Percentiles rank a stretch among this genome's conserved stretches.
Conservation (phyloP, 495 filamentous ascomycete genomes). For the Wilcoxina mikolae region DNA sequence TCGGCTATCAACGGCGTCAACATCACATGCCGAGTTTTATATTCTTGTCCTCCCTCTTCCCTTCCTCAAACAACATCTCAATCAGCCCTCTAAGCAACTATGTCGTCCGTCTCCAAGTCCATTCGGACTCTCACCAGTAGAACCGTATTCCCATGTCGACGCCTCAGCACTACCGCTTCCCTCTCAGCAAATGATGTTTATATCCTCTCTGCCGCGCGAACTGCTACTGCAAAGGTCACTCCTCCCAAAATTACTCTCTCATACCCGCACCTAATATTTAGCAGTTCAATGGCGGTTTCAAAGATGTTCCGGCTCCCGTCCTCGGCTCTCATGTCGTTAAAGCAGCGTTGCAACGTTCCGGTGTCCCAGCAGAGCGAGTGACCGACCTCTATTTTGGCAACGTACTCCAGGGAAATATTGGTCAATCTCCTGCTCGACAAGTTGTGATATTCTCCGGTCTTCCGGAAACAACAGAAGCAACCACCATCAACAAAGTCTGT, state of each 20-base stretch:
- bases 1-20: neutral
- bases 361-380: constrained; percentile 59
- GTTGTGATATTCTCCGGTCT: constrained; percentile 80
- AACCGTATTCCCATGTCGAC: constrained; percentile 3
- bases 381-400: constrained; percentile 95
- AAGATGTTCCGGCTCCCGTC: constrained; percentile 63
- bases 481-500: constrained; percentile 95
- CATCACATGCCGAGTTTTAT: neutral
- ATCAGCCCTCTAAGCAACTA: neutral
- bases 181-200: constrained; percentile 61
- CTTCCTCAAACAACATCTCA: neutral
- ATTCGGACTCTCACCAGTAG: neutral
- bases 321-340: constrained; percentile 82
- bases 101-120: neutral
- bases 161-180: constrained; percentile 50
- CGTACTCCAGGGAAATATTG: constrained; percentile 69
- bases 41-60: neutral
- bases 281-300: constrained; percentile 85
- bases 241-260: neutral
- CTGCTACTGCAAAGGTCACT: constrained; percentile 69
- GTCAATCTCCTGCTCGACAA: constrained; percentile 85
- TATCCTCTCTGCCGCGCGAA: constrained; percentile 75
- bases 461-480: constrained; percentile 58
- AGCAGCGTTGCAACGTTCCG: constrained; percentile 69
- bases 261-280: neutral